These are phyloP conservation scores for Nakaseomyces bracarensis DNA, from an alignment of 1,139 yeast species.

Conservation along the genomic window DNA sequence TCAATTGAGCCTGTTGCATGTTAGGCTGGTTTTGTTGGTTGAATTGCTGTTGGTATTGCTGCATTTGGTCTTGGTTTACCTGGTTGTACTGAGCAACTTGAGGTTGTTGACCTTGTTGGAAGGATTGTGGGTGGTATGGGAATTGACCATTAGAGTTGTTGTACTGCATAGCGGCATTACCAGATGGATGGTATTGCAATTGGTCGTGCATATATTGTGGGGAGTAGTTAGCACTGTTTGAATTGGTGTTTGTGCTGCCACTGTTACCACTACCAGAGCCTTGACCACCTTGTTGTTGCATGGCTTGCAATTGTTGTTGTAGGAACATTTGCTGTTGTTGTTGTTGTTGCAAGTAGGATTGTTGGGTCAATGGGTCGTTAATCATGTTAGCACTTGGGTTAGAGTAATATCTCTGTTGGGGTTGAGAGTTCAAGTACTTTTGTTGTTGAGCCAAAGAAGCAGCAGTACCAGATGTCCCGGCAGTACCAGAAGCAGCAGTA, in stretches of 20 bases:
- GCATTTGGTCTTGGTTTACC: slow-evolving; percentile 12
- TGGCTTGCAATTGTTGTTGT: slow-evolving; percentile 8
- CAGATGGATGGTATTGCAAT: slow-evolving; percentile 7
- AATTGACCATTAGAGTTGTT: slow-evolving; percentile 5
- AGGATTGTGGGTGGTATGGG: slow-evolving; percentile 7
- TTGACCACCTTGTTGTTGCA: slow-evolving; percentile 7
- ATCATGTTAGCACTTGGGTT: slow-evolving; percentile 6
- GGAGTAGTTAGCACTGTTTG: slow-evolving; percentile 7
- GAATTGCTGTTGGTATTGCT: slow-evolving; percentile 13
- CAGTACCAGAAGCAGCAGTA: slow-evolving; percentile 14
- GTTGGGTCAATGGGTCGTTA: slow-evolving; percentile 10
- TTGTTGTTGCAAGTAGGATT: slow-evolving; percentile 7
- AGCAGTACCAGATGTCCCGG: slow-evolving; percentile 8
- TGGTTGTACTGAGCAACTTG: slow-evolving; percentile 7
- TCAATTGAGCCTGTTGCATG: slow-evolving; percentile 8
- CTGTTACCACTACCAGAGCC: slow-evolving; percentile 1
- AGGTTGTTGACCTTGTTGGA: slow-evolving; percentile 6
- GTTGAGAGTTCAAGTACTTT: slow-evolving; percentile 1
- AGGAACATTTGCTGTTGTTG: slow-evolving; percentile 13
- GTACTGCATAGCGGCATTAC: slow-evolving; percentile 2
- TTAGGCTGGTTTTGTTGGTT: slow-evolving; percentile 11
- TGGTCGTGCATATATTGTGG: slow-evolving; percentile 7
- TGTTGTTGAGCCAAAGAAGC: slow-evolving; percentile 6
- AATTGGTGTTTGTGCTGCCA: slow-evolving; percentile 1
- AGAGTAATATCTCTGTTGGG: slow-evolving; percentile 7